A percentile compares a stretch with the other conserved stretches of the same genome.
phyloP scores from a whole-genome alignment of 1,284 basidiomycete genomes.

The Blastosporella zonata region DNA sequence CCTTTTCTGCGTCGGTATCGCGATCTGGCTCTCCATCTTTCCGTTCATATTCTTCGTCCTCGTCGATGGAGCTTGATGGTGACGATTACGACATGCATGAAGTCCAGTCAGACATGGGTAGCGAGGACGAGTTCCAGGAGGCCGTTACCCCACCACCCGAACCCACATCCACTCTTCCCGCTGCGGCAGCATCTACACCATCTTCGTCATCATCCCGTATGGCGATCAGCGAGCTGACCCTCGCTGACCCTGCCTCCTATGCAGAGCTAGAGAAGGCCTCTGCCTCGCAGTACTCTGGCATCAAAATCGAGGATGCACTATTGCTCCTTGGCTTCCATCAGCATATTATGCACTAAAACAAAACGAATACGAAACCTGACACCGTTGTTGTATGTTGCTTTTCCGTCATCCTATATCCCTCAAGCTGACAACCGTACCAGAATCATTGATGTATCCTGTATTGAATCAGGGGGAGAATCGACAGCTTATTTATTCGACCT shows the following conservation, averaged over 20 bases:
- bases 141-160: conserved; percentile 68
- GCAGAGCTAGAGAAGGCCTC: conserved; percentile 45
- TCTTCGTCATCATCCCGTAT: conserved; percentile 23
- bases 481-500: conserved; percentile 14
- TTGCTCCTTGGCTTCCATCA: conserved; percentile 69
- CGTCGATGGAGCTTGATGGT: conserved; percentile 47
- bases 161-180: conserved; percentile 47
- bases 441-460: conserved; percentile 13
- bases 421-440: conserved; percentile 1
- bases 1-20: conserved; percentile 40
- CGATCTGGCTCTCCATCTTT: conserved; percentile 48
- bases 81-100: conserved; percentile 34
- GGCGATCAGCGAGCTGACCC: conserved; percentile 23
- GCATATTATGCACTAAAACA: conserved; percentile 50
- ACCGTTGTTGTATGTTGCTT: conserved; percentile 6
- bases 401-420: not conserved
- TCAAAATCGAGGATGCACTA: conserved; percentile 56
- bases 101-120: conserved; percentile 49
- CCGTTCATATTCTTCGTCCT: conserved; percentile 49
- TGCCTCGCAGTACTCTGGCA: conserved; percentile 35
- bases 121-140: conserved; percentile 68
- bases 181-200: conserved; percentile 24
- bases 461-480: conserved; percentile 4
- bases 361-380: conserved; percentile 8
- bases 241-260: conserved; percentile 30